phyloP scores from a whole-genome alignment of 495 filamentous ascomycete genomes.

The Neurospora sp. region DNA sequence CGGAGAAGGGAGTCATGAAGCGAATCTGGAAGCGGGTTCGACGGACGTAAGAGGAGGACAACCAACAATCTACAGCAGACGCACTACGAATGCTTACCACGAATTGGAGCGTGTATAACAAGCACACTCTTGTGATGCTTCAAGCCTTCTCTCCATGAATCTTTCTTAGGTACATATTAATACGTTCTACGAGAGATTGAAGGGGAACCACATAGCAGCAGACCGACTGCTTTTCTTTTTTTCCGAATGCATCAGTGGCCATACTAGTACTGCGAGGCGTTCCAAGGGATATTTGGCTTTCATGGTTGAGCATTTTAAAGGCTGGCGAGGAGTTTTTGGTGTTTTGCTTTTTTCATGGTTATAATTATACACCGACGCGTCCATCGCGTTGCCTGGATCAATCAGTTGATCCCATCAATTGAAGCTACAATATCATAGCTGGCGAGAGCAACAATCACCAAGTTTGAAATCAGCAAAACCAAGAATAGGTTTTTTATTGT shows the following conservation, averaged over 20 bases:
- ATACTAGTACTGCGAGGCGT: background rate
- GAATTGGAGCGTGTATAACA: no score
- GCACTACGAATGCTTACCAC: no score
- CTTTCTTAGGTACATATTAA: background rate
- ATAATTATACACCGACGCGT: background rate
- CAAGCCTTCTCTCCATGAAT: background rate
- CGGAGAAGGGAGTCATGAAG: constrained; percentile 29
- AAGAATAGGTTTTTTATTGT: background rate
- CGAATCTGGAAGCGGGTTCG: constrained; percentile 29
- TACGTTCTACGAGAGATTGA: background rate
- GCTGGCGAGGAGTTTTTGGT: background rate
- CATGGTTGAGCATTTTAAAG: background rate
- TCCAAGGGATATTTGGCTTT: background rate
- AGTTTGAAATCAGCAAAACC: background rate
- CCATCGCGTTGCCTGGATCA: background rate
- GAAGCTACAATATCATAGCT: background rate
- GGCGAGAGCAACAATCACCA: background rate
- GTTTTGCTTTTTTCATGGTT: background rate
- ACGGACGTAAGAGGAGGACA: constrained; percentile 9
- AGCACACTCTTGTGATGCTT: no score
- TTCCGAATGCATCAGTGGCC: background rate
- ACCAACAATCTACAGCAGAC: no score
- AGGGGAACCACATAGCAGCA: background rate
- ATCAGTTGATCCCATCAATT: background rate
- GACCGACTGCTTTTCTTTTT: background rate